Base-by-base conservation (phyloP, 768 basidiomycete genomes). In the Coprinopsis sp. region DNA sequence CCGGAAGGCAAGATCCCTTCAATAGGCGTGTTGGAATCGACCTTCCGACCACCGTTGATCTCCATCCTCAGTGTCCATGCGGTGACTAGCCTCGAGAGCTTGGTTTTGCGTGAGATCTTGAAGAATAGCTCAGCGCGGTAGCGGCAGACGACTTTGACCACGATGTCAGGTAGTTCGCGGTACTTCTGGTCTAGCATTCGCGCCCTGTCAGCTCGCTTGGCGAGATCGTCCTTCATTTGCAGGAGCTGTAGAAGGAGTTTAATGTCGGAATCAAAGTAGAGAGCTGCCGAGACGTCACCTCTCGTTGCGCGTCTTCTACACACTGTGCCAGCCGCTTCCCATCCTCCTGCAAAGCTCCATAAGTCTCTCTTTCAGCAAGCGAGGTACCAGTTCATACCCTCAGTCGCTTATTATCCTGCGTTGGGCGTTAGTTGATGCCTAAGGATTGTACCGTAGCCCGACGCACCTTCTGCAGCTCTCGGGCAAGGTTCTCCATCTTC, bases 41-140 rank as follows among this genome's bases (percentile, higher is more conserved):
- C 59, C 53, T 75, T 80, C 67, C 76, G 76, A 47, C 74, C 59
- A 63, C 65, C 8, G 69, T 68, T 52, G 70, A 49, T 68, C 61
- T 90, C 89, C 91, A 93, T 93, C 52, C 90, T 76, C 41, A 87
- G 87, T 22, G 87, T 89, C 89, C 90, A 92, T 24, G 89, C 86
- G 56, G 81, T 84, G 64, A 92, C 90, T 46, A 92, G 72, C 46
- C 85, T 77, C 46, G 83, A 81, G 27, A 93, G 72, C 61, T 90
- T 91, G 22, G 87, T 90, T 67, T 91, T 91, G 62, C 91, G 84
- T 7, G 87, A 88, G 54, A 93, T 89, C 65, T 91, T 92, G 79
- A 93, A 93, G 71, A 88, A 91, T 33, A 93, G 75, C 58, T 93
- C 90, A 3, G 90, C 88, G 36, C 91, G 86, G 61, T 91, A 91